Conservation (phyloP, 768 basidiomycete species). For the Pleurotus tuoliensis region DNA sequence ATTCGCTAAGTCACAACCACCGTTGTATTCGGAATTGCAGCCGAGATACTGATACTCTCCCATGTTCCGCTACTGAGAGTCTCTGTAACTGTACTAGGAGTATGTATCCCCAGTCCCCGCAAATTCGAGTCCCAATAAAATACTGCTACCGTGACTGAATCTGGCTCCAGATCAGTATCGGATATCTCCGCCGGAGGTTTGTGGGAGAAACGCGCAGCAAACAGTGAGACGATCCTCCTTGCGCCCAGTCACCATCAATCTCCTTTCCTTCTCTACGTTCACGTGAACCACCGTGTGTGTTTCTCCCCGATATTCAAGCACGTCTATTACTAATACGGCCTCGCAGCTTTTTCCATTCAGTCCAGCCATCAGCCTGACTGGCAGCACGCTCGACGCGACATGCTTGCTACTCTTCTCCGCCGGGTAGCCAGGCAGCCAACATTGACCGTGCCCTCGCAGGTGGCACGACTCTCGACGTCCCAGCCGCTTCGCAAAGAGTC, state of each 20-base stretch:
- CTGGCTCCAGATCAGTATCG: not conserved
- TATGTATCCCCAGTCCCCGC: not conserved
- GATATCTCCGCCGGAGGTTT: slow-evolving; percentile 1
- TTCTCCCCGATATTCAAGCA: not conserved
- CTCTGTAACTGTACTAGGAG: not conserved
- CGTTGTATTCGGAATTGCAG: not conserved
- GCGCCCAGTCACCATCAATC: not conserved
- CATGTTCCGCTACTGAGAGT: not conserved
- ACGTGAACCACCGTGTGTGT: not conserved
- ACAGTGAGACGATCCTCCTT: not conserved
- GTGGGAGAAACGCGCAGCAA: not conserved
- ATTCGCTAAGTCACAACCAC: not conserved
- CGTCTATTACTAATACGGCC: not conserved
- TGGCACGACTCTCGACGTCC: slow-evolving; percentile 3
- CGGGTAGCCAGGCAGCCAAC: not conserved
- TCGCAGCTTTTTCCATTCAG: not conserved
- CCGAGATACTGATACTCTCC: not conserved
- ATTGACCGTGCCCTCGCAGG: not conserved
- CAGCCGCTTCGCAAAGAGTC: not conserved
- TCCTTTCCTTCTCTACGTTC: not conserved
- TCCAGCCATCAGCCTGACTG: not conserved
- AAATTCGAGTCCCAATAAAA: too few relatives aligned
- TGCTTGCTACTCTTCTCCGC: not conserved
- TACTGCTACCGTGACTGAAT: not conserved
- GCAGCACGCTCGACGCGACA: slow-evolving; percentile 5